Evolutionary conservation across 768 basidiomycete genomes (phyloP), one percentile per base, ranked within the genome.

Genomic region (Suillus spraguei): DNA sequence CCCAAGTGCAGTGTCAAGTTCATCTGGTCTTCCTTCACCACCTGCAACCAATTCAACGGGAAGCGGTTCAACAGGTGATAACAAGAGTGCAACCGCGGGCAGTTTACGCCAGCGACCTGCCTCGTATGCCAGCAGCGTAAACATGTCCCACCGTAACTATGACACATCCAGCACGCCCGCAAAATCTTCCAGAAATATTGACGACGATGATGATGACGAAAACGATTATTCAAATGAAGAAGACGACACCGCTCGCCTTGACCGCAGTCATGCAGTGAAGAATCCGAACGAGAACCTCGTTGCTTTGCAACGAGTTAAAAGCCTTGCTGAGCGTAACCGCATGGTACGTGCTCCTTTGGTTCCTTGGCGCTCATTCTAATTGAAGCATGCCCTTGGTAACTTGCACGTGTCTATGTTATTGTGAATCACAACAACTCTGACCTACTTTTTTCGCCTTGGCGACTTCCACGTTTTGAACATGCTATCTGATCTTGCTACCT

Each of bases 21-120:
- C 81, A 62, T 91, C 90, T 6, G 91, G 92, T 7, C 73, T 94
- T 6, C 92, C 92, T 1, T 92, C 91, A 28, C 92, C 92, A 0
- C 92, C 92, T 49, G 91, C 90, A 33, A 91, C 92, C 22, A 93
- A 92, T 71, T 93, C 91, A 13, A 92, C 91, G 2, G 91, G 89
- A 39, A 92, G 90, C 73, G 89, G 90, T 42, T 91, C 90, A 68
- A 87, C 85, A 5, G 88, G 87, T 49, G 87, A 87, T 75, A 82
- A 82, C 53, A 78, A 74, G 59, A 83, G 80, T 64, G 76, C 74
- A 6, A 73, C 72, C 64, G 74, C 76, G 59, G 80, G 79, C 65
- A 80, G 79, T 68, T 63, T 79, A 64, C 78, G 80, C 66, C 71
- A 71, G 59, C 78, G 72, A 47, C 71, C 75, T 52, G 60, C 65